Evolutionary conservation across 768 basidiomycete species (phyloP).

Genomic region (Ramaria sp.): DNA sequence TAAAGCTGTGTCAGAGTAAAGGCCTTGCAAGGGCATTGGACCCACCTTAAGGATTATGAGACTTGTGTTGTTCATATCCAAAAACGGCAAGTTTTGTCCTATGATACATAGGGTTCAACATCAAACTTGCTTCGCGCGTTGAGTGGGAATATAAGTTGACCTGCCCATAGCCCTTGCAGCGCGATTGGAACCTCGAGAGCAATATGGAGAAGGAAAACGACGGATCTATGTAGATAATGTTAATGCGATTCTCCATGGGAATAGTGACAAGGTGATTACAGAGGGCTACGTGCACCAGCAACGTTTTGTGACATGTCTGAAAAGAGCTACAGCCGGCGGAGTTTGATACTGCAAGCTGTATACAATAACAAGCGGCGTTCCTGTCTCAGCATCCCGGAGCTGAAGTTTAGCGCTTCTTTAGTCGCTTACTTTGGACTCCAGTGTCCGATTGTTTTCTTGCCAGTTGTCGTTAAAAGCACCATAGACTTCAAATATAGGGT

Average conservation of each 20-base stretch:
- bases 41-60: slow-evolving; percentile 57
- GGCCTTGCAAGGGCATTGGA: slow-evolving; percentile 18
- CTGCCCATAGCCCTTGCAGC: slow-evolving; percentile 62
- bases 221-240: slow-evolving; percentile 30
- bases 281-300: neutral
- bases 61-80: slow-evolving; percentile 76
- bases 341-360: too few relatives aligned
- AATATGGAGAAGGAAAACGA: slow-evolving; percentile 69
- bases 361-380: too few relatives aligned
- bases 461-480: too few relatives aligned
- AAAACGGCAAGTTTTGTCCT: slow-evolving; percentile 45
- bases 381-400: too few relatives aligned
- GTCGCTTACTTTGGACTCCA: too few relatives aligned
- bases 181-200: slow-evolving; percentile 71
- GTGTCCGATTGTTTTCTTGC: too few relatives aligned
- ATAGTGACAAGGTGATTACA: slow-evolving; percentile 1
- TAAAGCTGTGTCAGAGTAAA: neutral
- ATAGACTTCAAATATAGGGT: too few relatives aligned
- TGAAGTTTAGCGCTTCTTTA: too few relatives aligned
- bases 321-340: neutral
- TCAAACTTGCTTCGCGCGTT: neutral
- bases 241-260: neutral
- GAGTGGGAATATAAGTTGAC: slow-evolving; percentile 15
- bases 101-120: neutral
- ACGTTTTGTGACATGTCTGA: neutral